Evolutionary conservation across 192 early-diverging fungal genomes (phyloP).

Genomic region (Geosiphon pyriformis): DNA sequence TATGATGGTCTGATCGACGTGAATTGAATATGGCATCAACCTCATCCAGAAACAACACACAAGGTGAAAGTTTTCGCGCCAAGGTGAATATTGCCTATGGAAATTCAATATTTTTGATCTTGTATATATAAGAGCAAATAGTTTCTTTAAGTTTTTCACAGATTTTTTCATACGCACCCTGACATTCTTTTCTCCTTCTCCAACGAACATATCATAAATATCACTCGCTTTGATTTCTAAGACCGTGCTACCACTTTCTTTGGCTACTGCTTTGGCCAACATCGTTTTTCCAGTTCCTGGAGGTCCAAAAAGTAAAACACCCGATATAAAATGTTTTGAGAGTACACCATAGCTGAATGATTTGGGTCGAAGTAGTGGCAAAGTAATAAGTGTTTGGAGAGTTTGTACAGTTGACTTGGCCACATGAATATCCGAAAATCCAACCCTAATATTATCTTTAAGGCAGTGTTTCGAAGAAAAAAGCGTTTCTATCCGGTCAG

Average conservation of each 20-base stretch:
- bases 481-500: no score
- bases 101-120: background rate
- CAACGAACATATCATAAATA: slow-evolving; percentile 85
- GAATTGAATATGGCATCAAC: slow-evolving; percentile 81
- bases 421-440: slow-evolving; percentile 71
- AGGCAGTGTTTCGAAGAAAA: no score
- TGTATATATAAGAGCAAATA: background rate
- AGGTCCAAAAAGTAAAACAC: slow-evolving; percentile 80
- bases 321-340: slow-evolving; percentile 61
- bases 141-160: background rate
- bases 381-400: slow-evolving; percentile 76
- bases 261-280: slow-evolving; percentile 80
- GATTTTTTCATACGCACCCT: slow-evolving; percentile 33
- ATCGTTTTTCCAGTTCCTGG: slow-evolving; percentile 87
- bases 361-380: slow-evolving; percentile 74
- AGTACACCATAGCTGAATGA: slow-evolving; percentile 69
- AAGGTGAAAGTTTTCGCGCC: slow-evolving; percentile 86
- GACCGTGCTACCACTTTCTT: slow-evolving; percentile 73
- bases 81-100: slow-evolving; percentile 80
- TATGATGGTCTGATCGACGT: slow-evolving; percentile 27
- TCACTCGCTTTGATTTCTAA: slow-evolving; percentile 74
- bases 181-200: slow-evolving; percentile 97
- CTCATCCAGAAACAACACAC: slow-evolving; percentile 97
- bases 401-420: slow-evolving; percentile 74
- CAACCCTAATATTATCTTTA: slow-evolving; percentile 46